phyloP scores from a whole-genome alignment of 1,284 basidiomycete species.

The Trichosporon asahii region DNA sequence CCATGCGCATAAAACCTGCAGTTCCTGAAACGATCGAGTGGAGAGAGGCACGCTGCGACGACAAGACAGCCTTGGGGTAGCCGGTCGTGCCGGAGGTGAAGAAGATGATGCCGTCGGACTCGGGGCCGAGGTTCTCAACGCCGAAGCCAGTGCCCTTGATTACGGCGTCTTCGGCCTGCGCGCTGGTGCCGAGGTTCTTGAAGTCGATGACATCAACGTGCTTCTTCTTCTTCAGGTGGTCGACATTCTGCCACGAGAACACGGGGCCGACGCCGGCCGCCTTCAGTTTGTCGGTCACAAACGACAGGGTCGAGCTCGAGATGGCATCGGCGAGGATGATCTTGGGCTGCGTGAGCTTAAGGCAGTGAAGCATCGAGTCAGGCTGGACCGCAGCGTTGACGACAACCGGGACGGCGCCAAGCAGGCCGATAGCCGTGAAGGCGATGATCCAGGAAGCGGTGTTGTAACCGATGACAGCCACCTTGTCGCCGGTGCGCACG shows the following conservation, averaged over 20 bases:
- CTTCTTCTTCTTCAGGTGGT: constrained; percentile 13
- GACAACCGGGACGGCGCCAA: constrained; percentile 42
- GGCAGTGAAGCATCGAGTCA: constrained; percentile 25
- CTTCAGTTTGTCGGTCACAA: not conserved
- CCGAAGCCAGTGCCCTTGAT: constrained; percentile 15
- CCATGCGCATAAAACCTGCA: not conserved
- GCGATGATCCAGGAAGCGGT: constrained; percentile 30
- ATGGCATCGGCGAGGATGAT: constrained; percentile 40
- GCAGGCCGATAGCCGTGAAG: constrained; percentile 39
- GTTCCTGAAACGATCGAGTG: constrained; percentile 20
- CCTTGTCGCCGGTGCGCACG: constrained; percentile 29
- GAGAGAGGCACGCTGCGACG: constrained; percentile 42
- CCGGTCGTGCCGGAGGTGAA: constrained; percentile 40
- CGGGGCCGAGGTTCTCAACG: constrained; percentile 31
- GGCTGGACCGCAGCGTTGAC: constrained; percentile 38
- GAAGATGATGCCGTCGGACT: constrained; percentile 44
- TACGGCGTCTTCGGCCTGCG: not conserved
- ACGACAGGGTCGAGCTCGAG: constrained; percentile 8
- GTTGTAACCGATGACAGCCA: constrained; percentile 43
- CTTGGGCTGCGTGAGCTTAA: constrained; percentile 31
- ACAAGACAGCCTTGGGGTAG: constrained; percentile 40
- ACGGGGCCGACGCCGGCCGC: not conserved
- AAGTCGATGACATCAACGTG: constrained; percentile 14
- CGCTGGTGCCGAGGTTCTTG: not conserved
- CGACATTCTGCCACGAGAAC: constrained; percentile 16